Conservation (phyloP, 2,329 filamentous ascomycete genomes). For the Ophiobolus disseminans region DNA sequence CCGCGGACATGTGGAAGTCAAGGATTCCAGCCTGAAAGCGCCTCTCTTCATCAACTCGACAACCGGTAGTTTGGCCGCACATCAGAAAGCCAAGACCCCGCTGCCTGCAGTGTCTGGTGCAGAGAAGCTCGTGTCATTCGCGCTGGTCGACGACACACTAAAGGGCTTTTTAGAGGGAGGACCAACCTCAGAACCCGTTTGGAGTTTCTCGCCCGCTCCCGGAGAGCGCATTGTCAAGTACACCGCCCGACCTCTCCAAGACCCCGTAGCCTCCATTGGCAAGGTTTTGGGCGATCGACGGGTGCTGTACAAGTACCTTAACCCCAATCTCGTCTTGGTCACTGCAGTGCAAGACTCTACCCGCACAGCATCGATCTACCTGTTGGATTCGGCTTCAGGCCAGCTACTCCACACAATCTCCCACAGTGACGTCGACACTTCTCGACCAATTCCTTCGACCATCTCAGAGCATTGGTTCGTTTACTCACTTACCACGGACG, state of each 20-base stretch:
- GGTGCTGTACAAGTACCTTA: conserved; percentile 98
- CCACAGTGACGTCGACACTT: conserved; percentile 76
- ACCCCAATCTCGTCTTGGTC: conserved; percentile 82
- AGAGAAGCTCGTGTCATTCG: conserved; percentile 40
- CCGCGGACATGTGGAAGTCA: conserved; percentile 44
- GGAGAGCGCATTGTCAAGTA: conserved; percentile 74
- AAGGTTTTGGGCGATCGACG: conserved; percentile 88
- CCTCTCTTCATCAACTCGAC: conserved; percentile 44
- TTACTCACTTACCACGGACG: conserved; percentile 74
- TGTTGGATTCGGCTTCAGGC: conserved; percentile 87
- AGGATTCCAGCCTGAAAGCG: conserved; percentile 27
- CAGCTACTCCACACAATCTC: conserved; percentile 74
- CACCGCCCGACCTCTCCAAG: conserved; percentile 73
- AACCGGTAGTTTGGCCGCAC: conserved; percentile 36
- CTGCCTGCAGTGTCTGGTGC: conserved; percentile 19
- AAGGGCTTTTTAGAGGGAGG: conserved; percentile 38
- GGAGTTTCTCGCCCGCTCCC: conserved; percentile 74
- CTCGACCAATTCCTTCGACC: conserved; percentile 75
- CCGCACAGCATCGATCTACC: conserved; percentile 72
- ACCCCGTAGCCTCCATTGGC: conserved; percentile 93
- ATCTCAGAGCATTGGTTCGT: conserved; percentile 95
- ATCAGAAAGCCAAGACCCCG: conserved; percentile 21
- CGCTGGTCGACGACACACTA: conserved; percentile 41
- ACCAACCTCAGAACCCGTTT: conserved; percentile 53
- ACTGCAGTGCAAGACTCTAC: conserved; percentile 68